Evolutionary conservation across 225 moss, liverwort and hornwort species (phyloP).

Genomic region (Polytrichum formosum): DNA sequence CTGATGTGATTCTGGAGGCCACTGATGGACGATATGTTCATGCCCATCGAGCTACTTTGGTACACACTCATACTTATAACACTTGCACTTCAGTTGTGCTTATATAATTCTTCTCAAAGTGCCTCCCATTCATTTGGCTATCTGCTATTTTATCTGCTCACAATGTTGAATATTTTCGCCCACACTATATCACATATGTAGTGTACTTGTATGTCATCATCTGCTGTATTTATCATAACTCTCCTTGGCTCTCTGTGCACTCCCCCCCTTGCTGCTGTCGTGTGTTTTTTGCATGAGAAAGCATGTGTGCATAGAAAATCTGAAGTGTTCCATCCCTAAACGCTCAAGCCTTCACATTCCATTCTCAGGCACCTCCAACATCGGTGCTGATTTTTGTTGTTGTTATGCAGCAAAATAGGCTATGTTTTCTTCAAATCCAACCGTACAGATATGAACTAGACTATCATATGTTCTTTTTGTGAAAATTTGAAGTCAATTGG

Average conservation of each 20-base stretch:
- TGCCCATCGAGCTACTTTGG: slow-evolving; percentile 33
- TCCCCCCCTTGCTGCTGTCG: background rate
- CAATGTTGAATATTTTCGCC: background rate
- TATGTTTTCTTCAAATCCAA: no score
- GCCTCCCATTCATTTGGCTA: background rate
- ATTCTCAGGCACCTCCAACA: no score
- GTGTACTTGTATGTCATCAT: background rate
- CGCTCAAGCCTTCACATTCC: no score
- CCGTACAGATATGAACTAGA: no score
- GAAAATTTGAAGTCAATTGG: no score
- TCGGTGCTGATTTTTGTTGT: no score
- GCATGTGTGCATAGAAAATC: slow-evolving; percentile 10
- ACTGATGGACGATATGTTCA: slow-evolving; percentile 14
- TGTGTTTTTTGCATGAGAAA: background rate
- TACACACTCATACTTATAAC: background rate
- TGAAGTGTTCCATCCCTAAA: slow-evolving; percentile 1
- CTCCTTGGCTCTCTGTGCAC: no score
- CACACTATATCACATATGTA: background rate
- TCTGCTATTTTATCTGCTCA: background rate
- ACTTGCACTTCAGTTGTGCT: background rate
- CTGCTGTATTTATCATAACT: background rate
- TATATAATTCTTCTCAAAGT: background rate
- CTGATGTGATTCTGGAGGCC: slow-evolving; percentile 24
- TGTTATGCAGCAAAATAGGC: no score
- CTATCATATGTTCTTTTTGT: no score